Evolutionary conservation across 306 rosid species (phyloP), one percentile per base, ranked within the genome.

Genomic region (Ormosia semicastrata): DNA sequence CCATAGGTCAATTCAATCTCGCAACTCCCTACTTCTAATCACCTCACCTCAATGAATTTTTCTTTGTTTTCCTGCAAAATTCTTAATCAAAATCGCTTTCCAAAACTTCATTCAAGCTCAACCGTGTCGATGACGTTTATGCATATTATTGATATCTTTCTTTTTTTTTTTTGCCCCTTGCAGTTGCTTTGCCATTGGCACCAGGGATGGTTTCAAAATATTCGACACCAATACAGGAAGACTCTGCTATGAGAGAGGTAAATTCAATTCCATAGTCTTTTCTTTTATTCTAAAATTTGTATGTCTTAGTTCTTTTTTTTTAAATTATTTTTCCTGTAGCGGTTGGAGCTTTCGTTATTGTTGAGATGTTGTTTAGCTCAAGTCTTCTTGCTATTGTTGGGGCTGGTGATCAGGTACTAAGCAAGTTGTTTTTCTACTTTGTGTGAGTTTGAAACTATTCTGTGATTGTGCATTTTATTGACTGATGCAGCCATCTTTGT

Each of bases 301-400:
- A 50, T 15, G 7, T 17, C 30, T 9, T 15, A 1, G 3, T 18
- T 14, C 36, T 6, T 10, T 12, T 1, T 13, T 43, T 7, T 40
- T 40, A 12, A 4, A 8, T 50, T 39, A 2, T 2, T 15, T 72
- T 8, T 5, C 37, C 14, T 54, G 79, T 53, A 91, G 98, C 85
- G 8, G 67, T 88, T 83, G 99, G 99, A 73, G 98, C 89, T 46
- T 95, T 91, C 65, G 78, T 79, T 83, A 90, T 95, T 83, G 98
- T 91, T 14, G 99, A 95, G 85, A 95, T 95, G 99, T 71, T 91
- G 15, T 95, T 89, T 73, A 89, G 93, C 76, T 91, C 99, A 34
- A 95, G 94, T 87, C 99, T 95, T 73, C 92, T 95, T 73, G 99
- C 99, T 75, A 90, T 95, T 34, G 98, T 95, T 82, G 99, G 99